Evolutionary conservation across 169 alveolate genomes (phyloP), one percentile per base, ranked within the genome.

Genomic region (Cardiosporidium cionae): DNA sequence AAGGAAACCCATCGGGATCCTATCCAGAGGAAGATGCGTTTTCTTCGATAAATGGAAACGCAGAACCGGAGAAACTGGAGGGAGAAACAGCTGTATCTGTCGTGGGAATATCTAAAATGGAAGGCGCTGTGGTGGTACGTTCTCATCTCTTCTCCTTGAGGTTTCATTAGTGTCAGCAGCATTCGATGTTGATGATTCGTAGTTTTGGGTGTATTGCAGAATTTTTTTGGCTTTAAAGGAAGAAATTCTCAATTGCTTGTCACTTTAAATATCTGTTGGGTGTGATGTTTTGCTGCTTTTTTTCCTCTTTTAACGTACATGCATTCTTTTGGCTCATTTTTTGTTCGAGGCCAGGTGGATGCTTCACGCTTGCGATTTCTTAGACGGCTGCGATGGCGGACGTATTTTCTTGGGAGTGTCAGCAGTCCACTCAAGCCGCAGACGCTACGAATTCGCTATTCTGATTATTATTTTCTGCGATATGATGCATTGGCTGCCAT

Each of bases 111-210:
- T 54, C 82, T 31, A 84, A 84, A 62, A 80, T 83, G 32, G 90
- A 84, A 31, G 90, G 90, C 32, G 90, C 85, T 16, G 87, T 84
- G 5, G 63, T 87, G 31, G 89, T 81, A 80, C 3, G 76, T 34
- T 16, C 16, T 1, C 76, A 23, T n/a, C 44, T 16, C 58, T 16
- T 44, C 58, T 16, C n/a, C n/a, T n/a, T n/a, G n/a, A n/a, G n/a
- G n/a, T n/a, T n/a, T n/a, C n/a, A n/a, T n/a, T n/a, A n/a, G n/a
- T n/a, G n/a, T n/a, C n/a, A n/a, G n/a, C n/a, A n/a, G n/a, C n/a
- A n/a, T n/a, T n/a, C n/a, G n/a, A n/a, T n/a, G n/a, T n/a, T n/a
- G n/a, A n/a, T n/a, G n/a, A n/a, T n/a, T n/a, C n/a, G n/a, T n/a
- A n/a, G n/a, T n/a, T n/a, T n/a, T n/a, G n/a, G n/a, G n/a, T n/a